Conservation (phyloP, 768 basidiomycete species). For the Stropharia rugosoannulata region DNA sequence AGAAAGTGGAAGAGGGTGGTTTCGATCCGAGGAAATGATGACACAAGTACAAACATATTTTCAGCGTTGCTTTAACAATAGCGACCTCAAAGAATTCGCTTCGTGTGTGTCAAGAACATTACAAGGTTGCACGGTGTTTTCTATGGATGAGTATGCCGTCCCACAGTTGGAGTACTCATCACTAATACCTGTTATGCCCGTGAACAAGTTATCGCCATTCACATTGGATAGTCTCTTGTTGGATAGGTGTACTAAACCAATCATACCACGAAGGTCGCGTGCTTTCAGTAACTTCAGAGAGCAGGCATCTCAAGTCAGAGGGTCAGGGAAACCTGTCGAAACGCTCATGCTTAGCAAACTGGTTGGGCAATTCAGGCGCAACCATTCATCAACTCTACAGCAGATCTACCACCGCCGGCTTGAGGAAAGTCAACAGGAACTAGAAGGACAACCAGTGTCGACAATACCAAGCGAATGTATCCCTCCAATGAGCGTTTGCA, state of each 20-base stretch:
- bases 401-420: constrained; percentile 7
- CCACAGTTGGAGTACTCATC: no score
- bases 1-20: constrained; percentile 6
- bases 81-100: constrained; percentile 9
- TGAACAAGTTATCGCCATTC: no score
- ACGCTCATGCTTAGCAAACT: not conserved
- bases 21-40: constrained; percentile 7
- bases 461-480: not conserved
- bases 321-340: not conserved
- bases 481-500: not conserved
- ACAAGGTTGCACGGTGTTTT: not conserved
- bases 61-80: constrained; percentile 13
- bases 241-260: not conserved
- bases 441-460: not conserved
- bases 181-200: no score
- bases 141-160: not conserved
- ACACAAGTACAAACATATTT: constrained; percentile 8
- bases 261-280: not conserved
- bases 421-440: not conserved
- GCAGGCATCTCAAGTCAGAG: not conserved
- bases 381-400: not conserved
- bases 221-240: no score
- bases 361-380: constrained; percentile 5
- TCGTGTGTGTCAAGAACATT: constrained; percentile 1
- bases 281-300: not conserved